Base-by-base conservation (phyloP, 2,329 filamentous ascomycete genomes). In the Nectriaceae sp. region DNA sequence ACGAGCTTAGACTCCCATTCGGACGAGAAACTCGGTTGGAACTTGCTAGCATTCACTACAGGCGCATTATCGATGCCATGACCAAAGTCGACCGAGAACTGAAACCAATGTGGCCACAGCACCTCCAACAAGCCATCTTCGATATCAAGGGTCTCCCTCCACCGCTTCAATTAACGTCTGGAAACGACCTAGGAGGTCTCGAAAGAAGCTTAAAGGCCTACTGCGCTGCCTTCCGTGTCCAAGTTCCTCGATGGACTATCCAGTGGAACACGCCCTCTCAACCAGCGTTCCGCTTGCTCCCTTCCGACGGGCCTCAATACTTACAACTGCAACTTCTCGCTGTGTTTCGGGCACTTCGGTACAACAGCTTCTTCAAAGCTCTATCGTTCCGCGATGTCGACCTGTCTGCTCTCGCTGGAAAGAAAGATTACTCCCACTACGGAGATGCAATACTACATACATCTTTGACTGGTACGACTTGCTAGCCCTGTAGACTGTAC, bases 341-440 rank as follows among this genome's bases (percentile, higher is more conserved):
- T 10, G 74, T 82, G 1, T 74, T 83, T 55, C 74, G 79, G 4
- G 78, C 80, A 2, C 64, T 83, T 49, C 72, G 80, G 10, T 83
- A 80, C 60, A 83, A 83, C 45, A 80, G 79, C 53, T 83, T 78
- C 56, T 83, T 83, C 65, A 79, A 77, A 49, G 77, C 78, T 1
- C 63, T 83, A n/a, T 82, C 78, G 2, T 80, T 83, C 52, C 64
- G 69, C 10, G 72, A 77, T 44, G 71, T 83, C 13, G 75, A 82
- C 53, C 67, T 83, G 18, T 73, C 72, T 2, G 57, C 67, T 6
- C 57, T 72, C 11, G 61, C 61, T 22, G 65, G 65, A 31, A 69
- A 63, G 40, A 70, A 70, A 40, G 80, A 83, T 50, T 71, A 71
- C 37, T 60, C 68, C 2, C 66, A 70, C 4, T 72, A 75, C 31